These are phyloP conservation scores for Phytopythium boreale DNA, from an alignment of 352 stramenopile genomes.

Conservation along the genomic window DNA sequence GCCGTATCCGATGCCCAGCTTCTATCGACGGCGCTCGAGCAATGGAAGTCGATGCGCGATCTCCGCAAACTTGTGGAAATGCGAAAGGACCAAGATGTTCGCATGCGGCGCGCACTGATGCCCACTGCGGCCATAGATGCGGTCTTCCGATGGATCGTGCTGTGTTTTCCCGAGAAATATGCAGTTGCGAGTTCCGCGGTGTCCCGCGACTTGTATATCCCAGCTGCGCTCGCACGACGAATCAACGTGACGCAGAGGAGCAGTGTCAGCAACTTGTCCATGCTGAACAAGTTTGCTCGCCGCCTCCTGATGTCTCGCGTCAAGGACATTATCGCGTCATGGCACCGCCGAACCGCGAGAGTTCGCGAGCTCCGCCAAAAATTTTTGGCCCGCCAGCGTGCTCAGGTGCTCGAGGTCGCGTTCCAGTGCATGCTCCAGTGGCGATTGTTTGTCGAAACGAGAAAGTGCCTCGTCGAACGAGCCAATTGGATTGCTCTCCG, in stretches of 20 bases:
- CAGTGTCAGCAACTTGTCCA: constrained; percentile 3
- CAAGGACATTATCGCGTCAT: constrained; percentile 10
- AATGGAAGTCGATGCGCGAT: constrained; percentile 35
- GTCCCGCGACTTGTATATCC: constrained; percentile 23
- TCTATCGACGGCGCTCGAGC: constrained; percentile 38
- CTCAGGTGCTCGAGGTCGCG: constrained; percentile 24
- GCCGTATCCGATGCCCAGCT: constrained; percentile 14
- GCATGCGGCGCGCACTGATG: constrained; percentile 18
- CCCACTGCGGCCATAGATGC: constrained; percentile 7
- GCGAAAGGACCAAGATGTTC: constrained; percentile 20
- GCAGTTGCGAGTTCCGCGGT: constrained; percentile 25
- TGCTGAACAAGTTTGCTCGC: constrained; percentile 19
- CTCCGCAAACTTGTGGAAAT: constrained; percentile 30
- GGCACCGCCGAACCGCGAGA: constrained; percentile 9
- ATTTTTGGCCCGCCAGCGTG: constrained; percentile 19
- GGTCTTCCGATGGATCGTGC: constrained; percentile 46
- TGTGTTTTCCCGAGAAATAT: constrained; percentile 28
- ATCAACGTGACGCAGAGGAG: background rate
- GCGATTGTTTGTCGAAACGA: constrained; percentile 21
- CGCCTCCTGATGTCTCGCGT: constrained; percentile 16
- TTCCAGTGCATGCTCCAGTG: constrained; percentile 50
- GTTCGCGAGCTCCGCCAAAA: background rate
- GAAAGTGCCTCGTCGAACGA: constrained; percentile 24
- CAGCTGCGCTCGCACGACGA: background rate
- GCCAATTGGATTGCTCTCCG: constrained; percentile 39